These are phyloP conservation scores for Hyaloscypha variabilis DNA, from an alignment of 495 filamentous ascomycete genomes.

Conservation along the genomic window DNA sequence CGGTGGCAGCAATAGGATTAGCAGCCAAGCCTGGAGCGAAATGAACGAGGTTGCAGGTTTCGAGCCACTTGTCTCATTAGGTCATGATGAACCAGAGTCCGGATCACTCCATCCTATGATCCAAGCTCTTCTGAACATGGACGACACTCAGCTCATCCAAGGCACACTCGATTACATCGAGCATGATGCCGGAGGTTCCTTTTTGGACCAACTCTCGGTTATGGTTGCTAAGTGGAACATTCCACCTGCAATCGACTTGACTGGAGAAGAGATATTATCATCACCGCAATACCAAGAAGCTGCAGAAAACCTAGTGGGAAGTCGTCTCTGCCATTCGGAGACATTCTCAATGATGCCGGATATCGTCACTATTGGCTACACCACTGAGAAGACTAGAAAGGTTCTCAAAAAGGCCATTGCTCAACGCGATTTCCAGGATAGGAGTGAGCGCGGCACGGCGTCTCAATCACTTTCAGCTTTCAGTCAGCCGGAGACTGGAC, in stretches of 20 bases:
- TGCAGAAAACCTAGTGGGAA: constrained; percentile 8
- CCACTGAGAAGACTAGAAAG: constrained; percentile 4
- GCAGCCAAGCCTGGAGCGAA: constrained; percentile 5
- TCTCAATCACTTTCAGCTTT: no score
- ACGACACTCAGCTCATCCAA: constrained; percentile 1
- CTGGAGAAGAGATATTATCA: constrained; percentile 10
- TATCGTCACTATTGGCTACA: not conserved
- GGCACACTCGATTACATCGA: not conserved
- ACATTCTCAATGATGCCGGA: constrained; percentile 13
- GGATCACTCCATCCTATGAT: not conserved
- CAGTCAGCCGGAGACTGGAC: no score
- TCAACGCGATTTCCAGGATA: not conserved
- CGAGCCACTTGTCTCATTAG: constrained; percentile 10
- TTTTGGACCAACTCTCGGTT: constrained; percentile 14
- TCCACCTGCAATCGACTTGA: not conserved
- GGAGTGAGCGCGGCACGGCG: not conserved
- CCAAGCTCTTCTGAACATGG: constrained; percentile 1
- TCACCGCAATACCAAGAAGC: not conserved
- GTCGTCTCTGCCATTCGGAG: constrained; percentile 13
- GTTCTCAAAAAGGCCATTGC: constrained; percentile 18
- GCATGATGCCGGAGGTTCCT: not conserved
- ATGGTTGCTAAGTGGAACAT: not conserved
- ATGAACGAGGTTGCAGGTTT: constrained; percentile 3
- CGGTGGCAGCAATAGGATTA: not conserved
- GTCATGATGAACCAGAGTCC: not conserved